phyloP scores from a whole-genome alignment of 768 basidiomycete species.

The Tricholoma hemisulphureum region DNA sequence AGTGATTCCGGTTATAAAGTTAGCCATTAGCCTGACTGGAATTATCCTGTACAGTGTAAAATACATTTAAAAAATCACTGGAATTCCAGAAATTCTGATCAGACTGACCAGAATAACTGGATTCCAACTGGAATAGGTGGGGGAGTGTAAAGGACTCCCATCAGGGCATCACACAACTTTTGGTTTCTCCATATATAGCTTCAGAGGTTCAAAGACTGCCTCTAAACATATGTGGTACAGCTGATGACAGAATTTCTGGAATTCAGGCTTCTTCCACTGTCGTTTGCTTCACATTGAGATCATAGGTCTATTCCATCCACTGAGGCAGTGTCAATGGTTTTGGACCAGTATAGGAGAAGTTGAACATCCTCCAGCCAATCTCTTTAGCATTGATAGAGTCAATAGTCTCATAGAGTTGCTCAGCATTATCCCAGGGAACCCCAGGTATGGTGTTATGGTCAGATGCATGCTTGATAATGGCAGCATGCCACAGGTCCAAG shows the following conservation, averaged over 20 bases:
- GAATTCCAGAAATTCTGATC: too few species aligned
- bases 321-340: conserved; percentile 1
- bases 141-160: too few species aligned
- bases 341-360: conserved; percentile 21
- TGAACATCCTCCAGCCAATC: conserved; percentile 21
- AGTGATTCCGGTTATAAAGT: too few species aligned
- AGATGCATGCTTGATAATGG: conserved; percentile 1
- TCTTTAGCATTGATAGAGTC: conserved; percentile 20
- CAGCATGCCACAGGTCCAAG: conserved; percentile 8
- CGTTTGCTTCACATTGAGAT: conserved; percentile 3
- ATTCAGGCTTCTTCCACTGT: conserved; percentile 13
- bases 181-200: background rate
- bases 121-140: too few species aligned
- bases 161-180: conserved; percentile 21
- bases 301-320: conserved; percentile 5
- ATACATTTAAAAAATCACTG: too few species aligned
- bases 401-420: conserved; percentile 24
- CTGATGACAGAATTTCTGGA: conserved; percentile 21
- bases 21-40: too few species aligned
- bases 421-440: conserved; percentile 16
- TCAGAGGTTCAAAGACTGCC: background rate
- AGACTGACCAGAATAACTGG: too few species aligned
- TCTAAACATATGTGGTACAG: conserved; percentile 12
- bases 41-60: too few species aligned
- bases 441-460: background rate